Evolutionary conservation across 768 basidiomycete species (phyloP).

Genomic region (Tricholoma furcatifolium): DNA sequence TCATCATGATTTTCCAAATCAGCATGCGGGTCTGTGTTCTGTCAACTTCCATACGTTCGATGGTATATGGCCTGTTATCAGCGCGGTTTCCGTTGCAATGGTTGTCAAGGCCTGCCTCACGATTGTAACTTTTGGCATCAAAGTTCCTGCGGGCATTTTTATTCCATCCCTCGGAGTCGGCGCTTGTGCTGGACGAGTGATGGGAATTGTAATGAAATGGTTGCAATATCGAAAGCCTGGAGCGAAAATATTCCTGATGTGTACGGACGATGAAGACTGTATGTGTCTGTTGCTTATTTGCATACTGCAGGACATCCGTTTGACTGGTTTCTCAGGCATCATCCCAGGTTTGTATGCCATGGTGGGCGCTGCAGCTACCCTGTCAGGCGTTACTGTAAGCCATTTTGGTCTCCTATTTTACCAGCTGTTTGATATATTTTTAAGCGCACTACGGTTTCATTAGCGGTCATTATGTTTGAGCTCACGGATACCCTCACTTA

Average conservation of each 20-base stretch:
- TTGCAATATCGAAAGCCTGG: constrained; percentile 63
- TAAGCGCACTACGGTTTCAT: constrained; percentile 84
- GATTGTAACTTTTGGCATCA: constrained; percentile 91
- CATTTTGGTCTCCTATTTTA: constrained; percentile 7
- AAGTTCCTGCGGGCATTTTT: constrained; percentile 91
- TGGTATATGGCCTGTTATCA: constrained; percentile 61
- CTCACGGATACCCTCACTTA: constrained; percentile 92
- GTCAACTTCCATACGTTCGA: constrained; percentile 53
- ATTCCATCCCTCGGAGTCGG: constrained; percentile 95
- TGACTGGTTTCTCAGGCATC: constrained; percentile 39
- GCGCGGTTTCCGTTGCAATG: constrained; percentile 71
- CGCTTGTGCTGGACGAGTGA: constrained; percentile 86
- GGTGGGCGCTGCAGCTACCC: constrained; percentile 91
- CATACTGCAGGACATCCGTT: not conserved
- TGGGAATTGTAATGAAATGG: constrained; percentile 82
- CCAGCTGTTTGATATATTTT: constrained; percentile 5
- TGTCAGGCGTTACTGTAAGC: constrained; percentile 93
- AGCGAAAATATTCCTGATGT: constrained; percentile 60
- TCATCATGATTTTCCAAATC: constrained; percentile 49
- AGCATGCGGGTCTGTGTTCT: constrained; percentile 70
- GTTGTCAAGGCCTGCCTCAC: constrained; percentile 80
- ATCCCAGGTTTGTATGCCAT: constrained; percentile 92
- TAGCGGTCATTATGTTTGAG: constrained; percentile 96
- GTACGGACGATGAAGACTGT: constrained; percentile 67
- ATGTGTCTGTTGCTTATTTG: constrained; percentile 20